Evolutionary conservation across 768 basidiomycete genomes (phyloP).

Genomic region (Leccinum subgranulosum): DNA sequence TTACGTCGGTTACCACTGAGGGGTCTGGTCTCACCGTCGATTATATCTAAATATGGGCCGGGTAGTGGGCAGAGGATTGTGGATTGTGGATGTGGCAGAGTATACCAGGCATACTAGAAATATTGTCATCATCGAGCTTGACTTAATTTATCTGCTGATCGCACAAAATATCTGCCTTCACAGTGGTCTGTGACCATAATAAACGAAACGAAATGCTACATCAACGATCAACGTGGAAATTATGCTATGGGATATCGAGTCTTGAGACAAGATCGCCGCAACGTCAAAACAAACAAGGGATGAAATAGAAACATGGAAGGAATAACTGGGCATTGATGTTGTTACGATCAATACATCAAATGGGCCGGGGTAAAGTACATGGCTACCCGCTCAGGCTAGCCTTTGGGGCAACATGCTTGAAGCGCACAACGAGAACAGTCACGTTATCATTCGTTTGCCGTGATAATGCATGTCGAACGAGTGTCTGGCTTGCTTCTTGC

Average conservation of each 20-base stretch:
- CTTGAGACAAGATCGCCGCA: background rate
- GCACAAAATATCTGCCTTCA: background rate
- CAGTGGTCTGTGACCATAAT: background rate
- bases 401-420: constrained; percentile 43
- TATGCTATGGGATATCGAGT: background rate
- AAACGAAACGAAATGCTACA: background rate
- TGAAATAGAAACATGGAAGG: background rate
- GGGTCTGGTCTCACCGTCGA: constrained; percentile 1
- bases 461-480: constrained; percentile 80
- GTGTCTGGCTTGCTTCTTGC: constrained; percentile 74
- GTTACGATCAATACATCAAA: constrained; percentile 7
- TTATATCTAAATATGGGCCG: constrained; percentile 1
- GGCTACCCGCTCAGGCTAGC: constrained; percentile 13
- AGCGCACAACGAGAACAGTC: constrained; percentile 84
- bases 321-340: background rate
- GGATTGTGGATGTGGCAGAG: background rate
- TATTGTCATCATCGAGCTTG: background rate
- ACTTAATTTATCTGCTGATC: background rate
- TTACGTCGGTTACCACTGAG: constrained; percentile 11
- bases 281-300: constrained; percentile 2
- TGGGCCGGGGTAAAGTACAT: background rate
- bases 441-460: constrained; percentile 96
- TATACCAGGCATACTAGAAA: background rate
- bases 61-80: background rate
- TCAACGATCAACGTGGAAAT: background rate